Evolutionary conservation across 2,329 filamentous ascomycete genomes (phyloP), one percentile per base, ranked within the genome.

Genomic region (Aspergillus fijiensis): DNA sequence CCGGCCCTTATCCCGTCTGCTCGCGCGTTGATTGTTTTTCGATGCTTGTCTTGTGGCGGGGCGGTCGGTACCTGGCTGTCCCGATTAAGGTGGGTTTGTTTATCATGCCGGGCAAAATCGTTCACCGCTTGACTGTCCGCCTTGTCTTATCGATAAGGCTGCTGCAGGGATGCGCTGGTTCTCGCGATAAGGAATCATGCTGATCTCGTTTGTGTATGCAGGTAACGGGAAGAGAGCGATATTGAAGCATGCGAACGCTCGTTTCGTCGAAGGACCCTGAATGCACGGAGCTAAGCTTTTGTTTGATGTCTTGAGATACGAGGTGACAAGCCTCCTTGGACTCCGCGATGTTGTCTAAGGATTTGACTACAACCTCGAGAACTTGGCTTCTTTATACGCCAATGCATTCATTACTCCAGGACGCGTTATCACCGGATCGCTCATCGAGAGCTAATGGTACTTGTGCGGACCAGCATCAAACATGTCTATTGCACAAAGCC

Each of bases 21-120:
- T 16, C 7, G 21, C 50, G 50, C 29, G 51, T 59, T 47, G 56
- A 57, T 49, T 63, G 60, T 59, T 60, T 60, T 52, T 59, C 23
- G 31, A 48, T 35, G 57, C 25, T 52, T 21, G 12, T 53, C 54
- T 60, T 29, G 25, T 54, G 61, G 49, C 56, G 61, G 56, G 59
- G 49, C 57, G 59, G n/a, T 59, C 57, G 59, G 35, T 61, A 25
- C 51, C 50, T 50, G 11, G 31, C 2, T 21, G 47, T 29, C 49
- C 53, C 16, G 45, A 50, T 59, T 21, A 3, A 23, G 59, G 33
- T 61, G 53, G 61, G 12, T 25, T 33, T 11, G 42, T 31, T 21
- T 14, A 55, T 49, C 48, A 6, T 49, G 53, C 53, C 27, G 25
- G 11, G 5, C 6, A 4, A 7, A 19, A 7, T 1, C 0, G 3